Percentiles rank a stretch among this genome's conserved stretches.
These are phyloP conservation scores for Podospora anserina DNA, from an alignment of 495 filamentous ascomycete genomes.

Conservation along the genomic window DNA sequence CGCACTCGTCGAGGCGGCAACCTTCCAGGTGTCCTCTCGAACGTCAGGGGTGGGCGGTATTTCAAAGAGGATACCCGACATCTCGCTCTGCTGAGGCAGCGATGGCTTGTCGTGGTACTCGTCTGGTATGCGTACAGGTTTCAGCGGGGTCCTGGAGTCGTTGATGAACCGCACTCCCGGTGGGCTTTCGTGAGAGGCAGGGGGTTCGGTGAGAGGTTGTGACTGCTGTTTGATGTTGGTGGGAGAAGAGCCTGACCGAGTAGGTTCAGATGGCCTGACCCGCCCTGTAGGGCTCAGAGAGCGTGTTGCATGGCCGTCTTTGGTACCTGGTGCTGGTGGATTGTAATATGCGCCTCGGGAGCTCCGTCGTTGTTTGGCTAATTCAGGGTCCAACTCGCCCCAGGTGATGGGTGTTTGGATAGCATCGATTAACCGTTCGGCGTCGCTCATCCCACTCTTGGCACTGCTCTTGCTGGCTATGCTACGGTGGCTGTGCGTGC, in stretches of 20 bases:
- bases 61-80: constrained; percentile 38
- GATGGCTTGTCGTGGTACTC: constrained; percentile 30
- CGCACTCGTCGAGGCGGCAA: neutral
- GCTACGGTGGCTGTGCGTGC: constrained; percentile 53
- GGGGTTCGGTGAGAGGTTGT: neutral
- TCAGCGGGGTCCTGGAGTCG: constrained; percentile 38
- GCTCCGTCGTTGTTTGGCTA: constrained; percentile 15
- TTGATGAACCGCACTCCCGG: constrained; percentile 30
- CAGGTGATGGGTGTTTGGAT: constrained; percentile 60
- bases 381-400: constrained; percentile 38
- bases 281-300: constrained; percentile 24
- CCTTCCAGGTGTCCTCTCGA: neutral
- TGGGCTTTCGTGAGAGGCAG: neutral
- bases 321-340: neutral
- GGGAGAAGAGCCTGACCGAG: constrained; percentile 18
- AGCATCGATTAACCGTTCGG: constrained; percentile 71
- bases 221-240: neutral
- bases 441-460: constrained; percentile 62
- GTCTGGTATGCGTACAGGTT: constrained; percentile 41
- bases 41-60: constrained; percentile 19
- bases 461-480: constrained; percentile 43
- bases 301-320: constrained; percentile 10
- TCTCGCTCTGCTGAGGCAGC: constrained; percentile 15
- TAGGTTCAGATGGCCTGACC: constrained; percentile 10
- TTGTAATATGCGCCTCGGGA: constrained; percentile 17